phyloP scores from a whole-genome alignment of 148 eudicot genomes.

The Bassia scoparia region DNA sequence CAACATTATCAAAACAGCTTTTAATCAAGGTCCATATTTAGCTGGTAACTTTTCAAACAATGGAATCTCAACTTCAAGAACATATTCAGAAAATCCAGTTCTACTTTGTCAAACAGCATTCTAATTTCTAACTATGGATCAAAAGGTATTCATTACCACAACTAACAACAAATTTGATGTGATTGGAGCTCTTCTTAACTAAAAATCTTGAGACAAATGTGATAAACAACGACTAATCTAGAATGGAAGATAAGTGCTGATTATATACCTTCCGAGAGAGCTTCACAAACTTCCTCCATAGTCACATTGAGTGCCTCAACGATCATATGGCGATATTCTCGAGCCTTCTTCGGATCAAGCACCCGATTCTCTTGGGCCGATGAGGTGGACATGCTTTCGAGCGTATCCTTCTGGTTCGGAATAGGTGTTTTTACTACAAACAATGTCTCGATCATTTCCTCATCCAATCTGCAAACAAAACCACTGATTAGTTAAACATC shows the following conservation, averaged over 20 bases:
- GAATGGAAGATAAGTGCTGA: no score
- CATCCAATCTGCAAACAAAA: slow-evolving; percentile 62
- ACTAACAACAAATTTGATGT: neutral
- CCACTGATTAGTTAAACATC: slow-evolving; percentile 9
- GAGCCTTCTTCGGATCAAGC: slow-evolving; percentile 95
- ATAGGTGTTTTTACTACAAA: slow-evolving; percentile 66
- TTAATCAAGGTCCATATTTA: slow-evolving; percentile 19
- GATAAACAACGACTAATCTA: neutral
- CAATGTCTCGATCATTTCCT: slow-evolving; percentile 94
- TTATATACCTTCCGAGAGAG: slow-evolving; percentile 76
- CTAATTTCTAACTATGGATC: neutral
- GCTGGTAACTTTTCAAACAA: slow-evolving; percentile 13
- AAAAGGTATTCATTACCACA: neutral
- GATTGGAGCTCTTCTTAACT: neutral
- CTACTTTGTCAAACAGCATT: slow-evolving; percentile 19
- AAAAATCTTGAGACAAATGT: neutral
- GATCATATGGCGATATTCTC: slow-evolving; percentile 89
- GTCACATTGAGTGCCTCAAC: slow-evolving; percentile 84
- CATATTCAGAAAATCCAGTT: slow-evolving; percentile 17
- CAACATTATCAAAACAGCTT: slow-evolving; percentile 8
- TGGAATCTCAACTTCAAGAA: slow-evolving; percentile 7
- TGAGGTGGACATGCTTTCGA: slow-evolving; percentile 42
- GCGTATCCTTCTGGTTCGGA: slow-evolving; percentile 46
- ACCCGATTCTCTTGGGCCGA: slow-evolving; percentile 66
- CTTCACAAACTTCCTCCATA: slow-evolving; percentile 90